Evolutionary conservation across 2,329 filamentous ascomycete species (phyloP), one percentile per base, ranked within the genome.

Genomic region (Fusarium duplospermum): DNA sequence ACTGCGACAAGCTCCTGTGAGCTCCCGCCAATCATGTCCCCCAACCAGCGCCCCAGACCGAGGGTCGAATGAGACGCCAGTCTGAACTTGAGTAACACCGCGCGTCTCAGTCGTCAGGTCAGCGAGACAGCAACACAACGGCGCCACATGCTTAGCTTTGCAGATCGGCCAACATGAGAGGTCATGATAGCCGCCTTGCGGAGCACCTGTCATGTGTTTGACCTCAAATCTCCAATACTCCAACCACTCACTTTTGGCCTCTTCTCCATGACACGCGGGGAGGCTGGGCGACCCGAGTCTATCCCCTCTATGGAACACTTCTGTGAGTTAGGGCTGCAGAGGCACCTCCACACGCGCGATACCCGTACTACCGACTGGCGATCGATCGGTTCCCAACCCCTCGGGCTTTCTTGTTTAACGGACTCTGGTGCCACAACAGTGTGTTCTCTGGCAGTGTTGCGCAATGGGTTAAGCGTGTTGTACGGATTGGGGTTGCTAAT

Each of bases 11-110:
- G 64, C 70, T 65, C 62, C 50, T 52, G 61, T 47, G 56, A 70
- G 66, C 65, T 74, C 22, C 64, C 66, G n/a, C 76, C 72, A 77
- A 77, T 77, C 61, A 75, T 59, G 60, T 68, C 50, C 5, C 29
- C 57, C 42, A 60, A 63, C 57, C 54, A 24, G 3, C 58, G 59
- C 74, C 72, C 75, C 70, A 69, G 72, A 66, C 52, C 47, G 40
- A 66, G 50, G 62, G 31, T 13, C 20, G 59, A 50, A 62, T 47
- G 59, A 24, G 31, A 24, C 60, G 50, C 56, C 54, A 50, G 38
- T 54, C 54, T 52, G 62, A 66, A 66, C 66, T 62, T 24, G 59
- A 38, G 57, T n/a, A 38, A 54, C 47, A 54, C 47, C 18, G 27
- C 47, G 14, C 27, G 31, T 70, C n/a, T 60, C 60, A 50, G 59